Percentiles rank a stretch among this genome's conserved stretches.
Evolutionary conservation across 805 yeast species (phyloP).

Genomic region (Phaffomyces antillensis): DNA sequence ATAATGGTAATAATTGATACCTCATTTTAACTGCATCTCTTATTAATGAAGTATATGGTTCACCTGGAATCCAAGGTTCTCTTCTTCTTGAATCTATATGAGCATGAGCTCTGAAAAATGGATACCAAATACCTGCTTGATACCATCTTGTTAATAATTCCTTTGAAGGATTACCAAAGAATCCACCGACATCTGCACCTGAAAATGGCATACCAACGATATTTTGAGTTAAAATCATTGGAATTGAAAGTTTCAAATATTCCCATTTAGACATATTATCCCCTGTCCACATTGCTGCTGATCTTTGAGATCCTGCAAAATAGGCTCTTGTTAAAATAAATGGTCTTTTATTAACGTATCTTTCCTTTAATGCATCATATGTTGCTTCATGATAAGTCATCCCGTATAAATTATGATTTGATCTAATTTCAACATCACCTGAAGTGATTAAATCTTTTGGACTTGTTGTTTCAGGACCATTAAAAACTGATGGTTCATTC

Average conservation of each 20-base stretch:
- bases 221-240: conserved; percentile 80
- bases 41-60: conserved; percentile 59
- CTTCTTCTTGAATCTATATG: conserved; percentile 89
- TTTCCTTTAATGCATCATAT: conserved; percentile 48
- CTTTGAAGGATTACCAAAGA: conserved; percentile 79
- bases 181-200: conserved; percentile 98
- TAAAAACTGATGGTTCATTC: conserved; percentile 95
- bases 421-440: conserved; percentile 85
- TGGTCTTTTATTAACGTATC: conserved; percentile 60
- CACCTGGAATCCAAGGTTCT: conserved; percentile 86
- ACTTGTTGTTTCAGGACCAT: conserved; percentile 90
- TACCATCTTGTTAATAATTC: conserved; percentile 91
- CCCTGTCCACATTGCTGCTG: conserved; percentile 97
- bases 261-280: conserved; percentile 95
- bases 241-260: conserved; percentile 68
- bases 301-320: conserved; percentile 85
- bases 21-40: conserved; percentile 68
- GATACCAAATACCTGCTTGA: conserved; percentile 93
- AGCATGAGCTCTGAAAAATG: conserved; percentile 95
- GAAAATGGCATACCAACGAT: conserved; percentile 84
- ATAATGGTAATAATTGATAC: conserved; percentile 67
- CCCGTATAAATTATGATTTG: conserved; percentile 84
- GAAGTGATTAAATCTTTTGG: conserved; percentile 75
- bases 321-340: conserved; percentile 82
- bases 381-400: conserved; percentile 77